These are phyloP conservation scores for Gossypium herbaceum DNA, from an alignment of 345 rosid species.

Conservation along the genomic window DNA sequence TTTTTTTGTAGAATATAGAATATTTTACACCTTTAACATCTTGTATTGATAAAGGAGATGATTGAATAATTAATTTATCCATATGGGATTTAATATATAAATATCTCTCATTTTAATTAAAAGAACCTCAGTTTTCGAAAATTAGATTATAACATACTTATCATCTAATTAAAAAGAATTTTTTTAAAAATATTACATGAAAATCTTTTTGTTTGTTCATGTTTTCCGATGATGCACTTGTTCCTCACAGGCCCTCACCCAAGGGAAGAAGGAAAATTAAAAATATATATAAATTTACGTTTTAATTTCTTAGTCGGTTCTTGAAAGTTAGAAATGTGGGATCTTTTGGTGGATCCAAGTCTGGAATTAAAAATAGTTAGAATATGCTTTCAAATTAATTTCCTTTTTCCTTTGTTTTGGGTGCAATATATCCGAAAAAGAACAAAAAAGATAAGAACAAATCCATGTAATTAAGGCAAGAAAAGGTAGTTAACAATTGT, in stretches of 20 bases:
- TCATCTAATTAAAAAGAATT: too few relatives aligned
- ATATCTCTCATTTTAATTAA: too few relatives aligned
- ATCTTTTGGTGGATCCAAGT: conserved; percentile 28
- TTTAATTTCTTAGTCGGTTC: conserved; percentile 53
- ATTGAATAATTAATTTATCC: background rate
- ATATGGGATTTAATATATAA: background rate
- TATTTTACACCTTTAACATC: too few relatives aligned
- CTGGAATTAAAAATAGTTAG: conserved; percentile 29
- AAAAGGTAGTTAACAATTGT: background rate
- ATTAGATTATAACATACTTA: too few relatives aligned
- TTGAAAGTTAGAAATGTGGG: conserved; percentile 53
- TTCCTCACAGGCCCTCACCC: background rate
- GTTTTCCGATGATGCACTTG: too few relatives aligned
- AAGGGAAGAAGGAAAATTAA: background rate
- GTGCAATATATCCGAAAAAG: background rate
- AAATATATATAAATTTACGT: conserved; percentile 42
- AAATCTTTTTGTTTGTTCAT: too few relatives aligned
- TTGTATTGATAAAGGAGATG: too few relatives aligned
- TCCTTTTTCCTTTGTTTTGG: background rate
- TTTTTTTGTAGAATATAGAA: too few relatives aligned
- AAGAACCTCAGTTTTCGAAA: too few relatives aligned
- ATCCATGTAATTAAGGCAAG: background rate
- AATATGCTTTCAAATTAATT: background rate
- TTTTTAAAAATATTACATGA: too few relatives aligned
- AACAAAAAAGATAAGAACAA: background rate